phyloP scores from a whole-genome alignment of 1,284 basidiomycete species.

The Mrakiaceae sp. region DNA sequence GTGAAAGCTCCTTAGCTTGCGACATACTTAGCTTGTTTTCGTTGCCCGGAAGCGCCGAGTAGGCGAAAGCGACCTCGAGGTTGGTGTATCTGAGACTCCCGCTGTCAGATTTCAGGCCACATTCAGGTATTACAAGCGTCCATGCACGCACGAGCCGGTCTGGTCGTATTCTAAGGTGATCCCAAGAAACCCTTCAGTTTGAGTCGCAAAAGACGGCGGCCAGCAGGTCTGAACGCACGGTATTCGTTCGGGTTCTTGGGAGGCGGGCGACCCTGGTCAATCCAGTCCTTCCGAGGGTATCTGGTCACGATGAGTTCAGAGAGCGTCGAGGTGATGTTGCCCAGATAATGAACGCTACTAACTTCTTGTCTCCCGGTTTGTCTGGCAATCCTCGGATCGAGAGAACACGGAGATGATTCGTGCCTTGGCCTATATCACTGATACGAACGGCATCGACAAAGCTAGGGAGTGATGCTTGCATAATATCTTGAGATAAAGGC shows the following conservation, averaged over 20 bases:
- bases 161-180: background rate
- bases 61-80: constrained; percentile 4
- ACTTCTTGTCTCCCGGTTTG: background rate
- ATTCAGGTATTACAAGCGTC: background rate
- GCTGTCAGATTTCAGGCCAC: no score
- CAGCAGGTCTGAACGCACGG: background rate
- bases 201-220: background rate
- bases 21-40: background rate
- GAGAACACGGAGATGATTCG: background rate
- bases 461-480: background rate
- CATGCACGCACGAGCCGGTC: background rate
- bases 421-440: background rate
- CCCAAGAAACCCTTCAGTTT: background rate
- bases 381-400: background rate
- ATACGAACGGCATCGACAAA: constrained; percentile 4
- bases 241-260: constrained; percentile 18
- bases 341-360: background rate
- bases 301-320: constrained; percentile 19
- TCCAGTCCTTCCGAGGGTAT: constrained; percentile 47
- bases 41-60: background rate
- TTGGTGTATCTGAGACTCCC: background rate
- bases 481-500: background rate
- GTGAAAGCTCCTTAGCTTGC: no score
- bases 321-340: no score
- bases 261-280: constrained; percentile 36